Base-by-base conservation (phyloP, 129 eudicot species). In the Artemisia annua region DNA sequence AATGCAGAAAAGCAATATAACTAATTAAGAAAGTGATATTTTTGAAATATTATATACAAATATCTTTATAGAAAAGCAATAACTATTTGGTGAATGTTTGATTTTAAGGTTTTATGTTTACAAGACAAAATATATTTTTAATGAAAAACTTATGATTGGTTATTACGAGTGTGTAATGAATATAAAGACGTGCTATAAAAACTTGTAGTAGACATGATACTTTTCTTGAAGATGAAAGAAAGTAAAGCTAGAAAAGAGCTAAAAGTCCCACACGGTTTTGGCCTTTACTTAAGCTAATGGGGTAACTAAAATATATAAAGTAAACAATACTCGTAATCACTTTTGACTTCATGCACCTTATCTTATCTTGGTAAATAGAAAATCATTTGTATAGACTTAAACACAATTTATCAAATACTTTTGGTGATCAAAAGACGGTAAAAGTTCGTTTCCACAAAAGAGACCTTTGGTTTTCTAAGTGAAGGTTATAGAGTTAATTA, bases 261-360 rank as follows among this genome's bases (percentile, higher is more conserved):
- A 63, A 78, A 56, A 78, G 55, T 22, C 17, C 61, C 82, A 78
- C 82, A 54, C 77, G 78, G 77, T 78, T 71, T 76, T 71, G 73
- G 77, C 73, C 66, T 78, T 70, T 58, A 48, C 71, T 70, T 52
- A 57, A 66, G 5, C 51, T 78, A 19, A 78, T 61, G 70, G 51
- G 66, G 39, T 52, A 62, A 49, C 48, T 48, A 20, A 32, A 35
- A 51, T 32, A 51, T n/a, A 20, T 32, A 74, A 51, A 74, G 54
- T 48, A 60, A 61, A 48, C 70, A 69, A 39, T 30, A 30, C 35
- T 30, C 35, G 16, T 77, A 1, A 52, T 69, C 57, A 63, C 71
- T 69, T 77, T 77, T 77, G 76, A 78, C 76, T 70, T 77, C 51
- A 48, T 76, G 74, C 69, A 59, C 69, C 68, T 28, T 48, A 58